Evolutionary conservation across 371 early-diverging fungal genomes (phyloP).

Genomic region (Rhizopus sp.): DNA sequence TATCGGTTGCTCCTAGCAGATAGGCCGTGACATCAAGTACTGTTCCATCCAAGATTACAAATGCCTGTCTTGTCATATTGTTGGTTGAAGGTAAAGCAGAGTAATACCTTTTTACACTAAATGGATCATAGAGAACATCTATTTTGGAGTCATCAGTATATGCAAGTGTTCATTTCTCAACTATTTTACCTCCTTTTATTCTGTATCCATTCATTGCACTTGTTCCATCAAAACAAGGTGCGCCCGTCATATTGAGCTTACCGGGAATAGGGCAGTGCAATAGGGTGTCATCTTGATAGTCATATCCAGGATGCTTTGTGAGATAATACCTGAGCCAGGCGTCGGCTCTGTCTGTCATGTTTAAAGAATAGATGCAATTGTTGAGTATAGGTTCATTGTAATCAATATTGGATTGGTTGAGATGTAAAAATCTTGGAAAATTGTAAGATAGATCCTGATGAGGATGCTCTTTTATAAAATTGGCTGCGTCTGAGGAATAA

Average conservation of each 20-base stretch:
- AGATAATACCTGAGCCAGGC: constrained; percentile 38
- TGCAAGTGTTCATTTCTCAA: too few relatives aligned
- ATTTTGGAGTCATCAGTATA: neutral
- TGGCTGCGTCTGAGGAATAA: constrained; percentile 24
- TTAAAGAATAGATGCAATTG: constrained; percentile 31
- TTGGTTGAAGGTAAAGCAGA: constrained; percentile 27
- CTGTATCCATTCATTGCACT: constrained; percentile 34
- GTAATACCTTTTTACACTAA: constrained; percentile 18
- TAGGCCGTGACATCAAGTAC: constrained; percentile 49
- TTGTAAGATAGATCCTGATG: constrained; percentile 47
- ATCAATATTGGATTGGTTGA: constrained; percentile 21
- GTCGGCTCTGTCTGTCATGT: constrained; percentile 31
- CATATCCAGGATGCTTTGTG: constrained; percentile 38
- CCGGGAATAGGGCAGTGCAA: constrained; percentile 41
- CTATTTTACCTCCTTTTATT: neutral
- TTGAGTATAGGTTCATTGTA: constrained; percentile 31
- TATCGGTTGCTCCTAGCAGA: constrained; percentile 35
- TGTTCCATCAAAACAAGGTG: constrained; percentile 36
- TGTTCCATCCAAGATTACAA: constrained; percentile 39
- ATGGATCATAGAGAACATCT: constrained; percentile 38
- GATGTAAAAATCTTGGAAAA: constrained; percentile 44
- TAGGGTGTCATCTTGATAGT: constrained; percentile 14
- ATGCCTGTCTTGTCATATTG: constrained; percentile 32
- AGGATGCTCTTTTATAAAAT: constrained; percentile 34
- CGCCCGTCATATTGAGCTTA: constrained; percentile 32